Evolutionary conservation across 768 basidiomycete genomes (phyloP).

Genomic region (Panellus pusillus): DNA sequence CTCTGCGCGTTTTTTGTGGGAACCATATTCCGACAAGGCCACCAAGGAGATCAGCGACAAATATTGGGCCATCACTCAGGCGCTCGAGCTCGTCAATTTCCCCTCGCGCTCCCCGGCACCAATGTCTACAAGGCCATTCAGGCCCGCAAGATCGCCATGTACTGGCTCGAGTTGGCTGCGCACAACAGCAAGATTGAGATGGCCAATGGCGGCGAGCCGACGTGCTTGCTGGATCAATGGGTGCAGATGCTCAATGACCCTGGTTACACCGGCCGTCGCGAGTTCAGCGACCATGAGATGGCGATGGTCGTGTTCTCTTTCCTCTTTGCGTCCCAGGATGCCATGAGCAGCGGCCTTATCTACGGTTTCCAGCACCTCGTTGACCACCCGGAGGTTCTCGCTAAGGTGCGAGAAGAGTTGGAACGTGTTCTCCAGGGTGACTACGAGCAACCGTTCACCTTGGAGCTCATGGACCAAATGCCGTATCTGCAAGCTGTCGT

Average conservation of each 20-base stretch:
- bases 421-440: constrained; percentile 79
- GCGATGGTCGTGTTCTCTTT: constrained; percentile 96
- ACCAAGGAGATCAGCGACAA: constrained; percentile 83
- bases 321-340: constrained; percentile 95
- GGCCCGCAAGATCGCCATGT: constrained; percentile 82
- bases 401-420: constrained; percentile 91
- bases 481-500: constrained; percentile 89
- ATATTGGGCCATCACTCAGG: constrained; percentile 94
- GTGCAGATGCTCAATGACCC: constrained; percentile 67
- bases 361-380: constrained; percentile 96
- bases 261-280: constrained; percentile 72
- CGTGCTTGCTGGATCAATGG: constrained; percentile 95
- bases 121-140: constrained; percentile 94
- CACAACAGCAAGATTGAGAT: constrained; percentile 78
- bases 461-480: constrained; percentile 93
- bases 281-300: constrained; percentile 94
- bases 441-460: constrained; percentile 69
- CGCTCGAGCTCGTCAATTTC: constrained; percentile 98
- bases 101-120: constrained; percentile 90
- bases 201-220: constrained; percentile 74
- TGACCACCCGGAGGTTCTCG: constrained; percentile 85
- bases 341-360: constrained; percentile 96
- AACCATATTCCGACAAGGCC: constrained; percentile 77
- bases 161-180: constrained; percentile 79
- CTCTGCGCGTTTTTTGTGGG: constrained; percentile 94